Base-by-base conservation (phyloP, 2,329 filamentous ascomycete genomes). In the Aspergillus tubingensis region DNA sequence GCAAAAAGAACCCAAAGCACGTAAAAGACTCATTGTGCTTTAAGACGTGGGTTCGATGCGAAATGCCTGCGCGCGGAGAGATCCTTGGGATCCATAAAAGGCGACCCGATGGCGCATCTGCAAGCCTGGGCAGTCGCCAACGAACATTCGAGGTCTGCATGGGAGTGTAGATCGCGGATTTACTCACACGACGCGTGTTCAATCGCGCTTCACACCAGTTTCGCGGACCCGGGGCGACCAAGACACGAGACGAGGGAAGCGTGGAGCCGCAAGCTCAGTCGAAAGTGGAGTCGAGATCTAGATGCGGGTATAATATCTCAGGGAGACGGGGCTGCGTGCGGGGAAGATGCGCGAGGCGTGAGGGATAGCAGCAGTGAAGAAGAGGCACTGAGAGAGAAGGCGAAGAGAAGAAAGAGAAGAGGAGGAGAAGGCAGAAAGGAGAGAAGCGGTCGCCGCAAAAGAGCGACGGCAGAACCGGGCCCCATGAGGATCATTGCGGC, bases 361-460 rank as follows among this genome's bases (percentile, higher is more conserved):
- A 52, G 59, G 39, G 27, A 23, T 27, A 49, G 55, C 38, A 52
- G 11, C 51, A 50, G 50, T 44, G 21, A 54, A 41, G 30, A 25
- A 7, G 54, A 65, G 64, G 57, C 57, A 61, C 49, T 63, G 62
- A 64, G 56, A 62, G 65, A 65, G 64, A 59, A 53, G 60, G 50
- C 57, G 58, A 61, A 21, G 61, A 58, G 25, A 48, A 60, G 53
- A 59, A 60, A 60, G 58, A 62, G 58, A 57, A 67, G 55, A 65
- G 61, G 63, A 64, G 62, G 65, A 63, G 64, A 61, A 65, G 63
- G 62, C 67, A 68, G 74, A 71, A 73, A 71, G 71, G 69, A 71
- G 71, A 74, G 71, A 74, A 73, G 74, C 71, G 71, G 73, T 72
- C 65, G 65, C 65, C 59, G 62, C 61, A 65, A 41, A 64, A 65